Conservation (phyloP, 2,329 filamentous ascomycete genomes). For the Verticillium longisporum region DNA sequence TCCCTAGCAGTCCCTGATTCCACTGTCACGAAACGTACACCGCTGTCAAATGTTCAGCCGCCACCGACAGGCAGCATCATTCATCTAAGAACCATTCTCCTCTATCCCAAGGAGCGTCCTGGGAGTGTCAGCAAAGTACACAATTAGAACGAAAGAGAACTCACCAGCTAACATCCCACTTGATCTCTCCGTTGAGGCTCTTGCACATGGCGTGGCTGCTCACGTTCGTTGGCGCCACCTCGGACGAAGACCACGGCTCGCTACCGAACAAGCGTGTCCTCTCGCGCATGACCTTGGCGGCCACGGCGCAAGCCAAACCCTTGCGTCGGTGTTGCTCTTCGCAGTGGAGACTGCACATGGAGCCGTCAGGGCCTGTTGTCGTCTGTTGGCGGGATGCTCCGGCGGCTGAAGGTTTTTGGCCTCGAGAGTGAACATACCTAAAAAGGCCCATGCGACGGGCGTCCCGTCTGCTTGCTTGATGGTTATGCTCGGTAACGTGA, state of each 20-base stretch:
- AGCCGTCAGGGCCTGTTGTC: slow-evolving; percentile 48
- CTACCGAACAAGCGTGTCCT: slow-evolving; percentile 34
- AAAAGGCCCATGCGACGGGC: slow-evolving; percentile 59
- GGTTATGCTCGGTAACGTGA: slow-evolving; percentile 36
- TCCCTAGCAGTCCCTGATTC: too few relatives aligned
- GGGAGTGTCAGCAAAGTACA: neutral
- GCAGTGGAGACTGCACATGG: slow-evolving; percentile 53
- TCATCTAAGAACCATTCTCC: neutral
- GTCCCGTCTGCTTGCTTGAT: slow-evolving; percentile 38
- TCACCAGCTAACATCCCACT: slow-evolving; percentile 56
- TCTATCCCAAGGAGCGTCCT: neutral
- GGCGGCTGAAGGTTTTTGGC: neutral
- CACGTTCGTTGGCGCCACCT: slow-evolving; percentile 55
- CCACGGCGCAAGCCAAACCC: slow-evolving; percentile 57
- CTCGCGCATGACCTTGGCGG: slow-evolving; percentile 49
- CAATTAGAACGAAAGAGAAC: slow-evolving; percentile 14
- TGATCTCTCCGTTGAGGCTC: slow-evolving; percentile 49
- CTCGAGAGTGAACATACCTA: slow-evolving; percentile 24
- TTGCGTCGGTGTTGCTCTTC: slow-evolving; percentile 47
- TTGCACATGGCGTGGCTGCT: slow-evolving; percentile 56
- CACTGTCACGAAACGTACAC: too few relatives aligned
- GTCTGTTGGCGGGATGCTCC: neutral
- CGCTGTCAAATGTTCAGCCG: neutral
- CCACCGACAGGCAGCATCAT: neutral
- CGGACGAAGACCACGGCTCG: slow-evolving; percentile 52